Evolutionary conservation across 768 basidiomycete species (phyloP), one percentile per base, ranked within the genome.

Genomic region (Lentinula raphanica): DNA sequence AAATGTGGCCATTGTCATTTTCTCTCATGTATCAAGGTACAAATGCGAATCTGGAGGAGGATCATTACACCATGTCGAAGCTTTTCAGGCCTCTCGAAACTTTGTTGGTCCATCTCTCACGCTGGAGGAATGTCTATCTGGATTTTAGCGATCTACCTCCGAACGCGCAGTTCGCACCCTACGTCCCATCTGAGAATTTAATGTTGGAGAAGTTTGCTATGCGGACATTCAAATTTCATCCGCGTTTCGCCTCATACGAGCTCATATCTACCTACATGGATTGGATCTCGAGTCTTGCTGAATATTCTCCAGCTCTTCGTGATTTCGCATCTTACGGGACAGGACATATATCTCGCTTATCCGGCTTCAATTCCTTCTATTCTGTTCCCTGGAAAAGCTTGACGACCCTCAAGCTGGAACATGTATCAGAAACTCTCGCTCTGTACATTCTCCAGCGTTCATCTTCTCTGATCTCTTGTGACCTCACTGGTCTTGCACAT

Each of bases 91-190:
- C 44, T 4, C 44, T 56, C 3, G 25, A 46, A 46, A 15, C 31
- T 7, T 31, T 56, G 13, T 1, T 46, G 21, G n/a, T 45, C 7
- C 55, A 56, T 31, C 40, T 56, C 9, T 9, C n/a, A 8, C 55
- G 55, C 5, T 56, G 55, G 55, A 19, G 23, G 17, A 23, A 44
- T 38, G 55, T 56, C 8, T 56, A 56, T 15, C 28, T 56, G 5
- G 55, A 56, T 17, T 28, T 56, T 28, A 56, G 55, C 32, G 29
- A 46, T n/a, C 12, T 56, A 23, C 55, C 55, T 15, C 28, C 44
- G 28, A 46, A 44, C 17, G 21, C 32, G 3, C 9, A 5, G 8
- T 56, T 56, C 15, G 7, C 8, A 12, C 49, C 49, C 15, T 32
- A 13, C 12, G 32, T 31, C 1, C 31, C 21, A 11, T 25, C 29